These are phyloP conservation scores for Aquilaria agallochum DNA, from an alignment of 441 rosid genomes.

Conservation along the genomic window DNA sequence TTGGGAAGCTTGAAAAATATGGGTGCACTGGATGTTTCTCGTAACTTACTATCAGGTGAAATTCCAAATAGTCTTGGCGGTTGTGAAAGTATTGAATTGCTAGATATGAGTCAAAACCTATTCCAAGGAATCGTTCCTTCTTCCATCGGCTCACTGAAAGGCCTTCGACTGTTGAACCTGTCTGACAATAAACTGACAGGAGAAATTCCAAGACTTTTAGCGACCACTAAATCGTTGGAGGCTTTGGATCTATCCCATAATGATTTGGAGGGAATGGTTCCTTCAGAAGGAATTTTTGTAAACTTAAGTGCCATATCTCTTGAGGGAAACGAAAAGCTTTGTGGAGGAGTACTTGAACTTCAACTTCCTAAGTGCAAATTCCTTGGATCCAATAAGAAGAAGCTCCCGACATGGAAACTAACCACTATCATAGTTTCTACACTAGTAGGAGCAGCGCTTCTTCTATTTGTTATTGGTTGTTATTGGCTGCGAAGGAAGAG, in stretches of 20 bases:
- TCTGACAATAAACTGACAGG: constrained; percentile 23
- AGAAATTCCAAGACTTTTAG: constrained; percentile 16
- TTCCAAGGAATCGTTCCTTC: constrained; percentile 18
- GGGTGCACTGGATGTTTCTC: not conserved
- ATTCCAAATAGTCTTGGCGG: constrained; percentile 8
- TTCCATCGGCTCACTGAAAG: constrained; percentile 17
- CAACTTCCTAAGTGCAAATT: constrained; percentile 16
- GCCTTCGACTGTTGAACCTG: constrained; percentile 14
- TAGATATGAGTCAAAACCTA: not conserved
- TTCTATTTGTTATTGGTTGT: constrained; percentile 1
- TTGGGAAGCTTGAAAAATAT: constrained; percentile 9
- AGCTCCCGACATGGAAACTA: not conserved
- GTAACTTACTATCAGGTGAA: constrained; percentile 8
- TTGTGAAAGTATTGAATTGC: not conserved
- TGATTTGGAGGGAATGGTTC: constrained; percentile 18
- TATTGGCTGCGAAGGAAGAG: not conserved
- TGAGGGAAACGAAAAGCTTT: constrained; percentile 17
- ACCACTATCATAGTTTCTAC: not conserved
- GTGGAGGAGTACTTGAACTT: constrained; percentile 24
- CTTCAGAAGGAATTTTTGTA: constrained; percentile 20
- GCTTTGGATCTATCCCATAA: constrained; percentile 21
- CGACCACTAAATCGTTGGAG: not conserved
- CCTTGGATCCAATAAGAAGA: not conserved
- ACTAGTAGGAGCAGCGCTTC: not conserved
- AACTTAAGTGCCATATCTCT: constrained; percentile 20